These are phyloP conservation scores for Colletotrichum chlorophyti DNA, from an alignment of 2,329 filamentous ascomycete species.

Conservation along the genomic window DNA sequence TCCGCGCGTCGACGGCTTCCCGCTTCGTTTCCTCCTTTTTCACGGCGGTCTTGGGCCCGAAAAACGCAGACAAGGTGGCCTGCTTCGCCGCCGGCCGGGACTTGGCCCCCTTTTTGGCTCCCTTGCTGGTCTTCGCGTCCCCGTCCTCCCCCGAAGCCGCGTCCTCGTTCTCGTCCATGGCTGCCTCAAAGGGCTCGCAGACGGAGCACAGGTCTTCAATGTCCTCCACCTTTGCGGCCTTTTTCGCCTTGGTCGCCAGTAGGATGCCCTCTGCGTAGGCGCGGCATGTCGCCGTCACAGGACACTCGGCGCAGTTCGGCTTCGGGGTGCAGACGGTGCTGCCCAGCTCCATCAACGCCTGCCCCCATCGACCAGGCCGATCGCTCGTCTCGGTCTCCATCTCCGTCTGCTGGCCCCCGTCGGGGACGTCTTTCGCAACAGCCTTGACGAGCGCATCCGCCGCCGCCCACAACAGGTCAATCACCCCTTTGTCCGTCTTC, in stretches of 20 bases:
- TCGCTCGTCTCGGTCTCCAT: slow-evolving; percentile 47
- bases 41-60: slow-evolving; percentile 35
- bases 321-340: slow-evolving; percentile 68
- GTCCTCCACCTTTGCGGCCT: slow-evolving; percentile 40
- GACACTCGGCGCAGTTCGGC: slow-evolving; percentile 61
- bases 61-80: slow-evolving; percentile 43
- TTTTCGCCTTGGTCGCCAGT: slow-evolving; percentile 34
- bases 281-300: slow-evolving; percentile 57
- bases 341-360: slow-evolving; percentile 70
- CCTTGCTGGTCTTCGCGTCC: slow-evolving; percentile 17
- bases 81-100: slow-evolving; percentile 33
- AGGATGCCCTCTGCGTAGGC: slow-evolving; percentile 55
- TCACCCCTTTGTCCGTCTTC: slow-evolving; percentile 59
- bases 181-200: slow-evolving; percentile 55
- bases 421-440: slow-evolving; percentile 48
- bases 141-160: slow-evolving; percentile 1
- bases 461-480: slow-evolving; percentile 64
- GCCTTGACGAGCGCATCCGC: slow-evolving; percentile 61
- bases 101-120: slow-evolving; percentile 5
- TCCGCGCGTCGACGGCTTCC: slow-evolving; percentile 24
- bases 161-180: slow-evolving; percentile 32
- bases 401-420: slow-evolving; percentile 17
- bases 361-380: slow-evolving; percentile 66
- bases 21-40: slow-evolving; percentile 19
- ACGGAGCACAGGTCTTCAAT: slow-evolving; percentile 59